phyloP scores from a whole-genome alignment of 306 rosid species.

The Cucumis cinereus region DNA sequence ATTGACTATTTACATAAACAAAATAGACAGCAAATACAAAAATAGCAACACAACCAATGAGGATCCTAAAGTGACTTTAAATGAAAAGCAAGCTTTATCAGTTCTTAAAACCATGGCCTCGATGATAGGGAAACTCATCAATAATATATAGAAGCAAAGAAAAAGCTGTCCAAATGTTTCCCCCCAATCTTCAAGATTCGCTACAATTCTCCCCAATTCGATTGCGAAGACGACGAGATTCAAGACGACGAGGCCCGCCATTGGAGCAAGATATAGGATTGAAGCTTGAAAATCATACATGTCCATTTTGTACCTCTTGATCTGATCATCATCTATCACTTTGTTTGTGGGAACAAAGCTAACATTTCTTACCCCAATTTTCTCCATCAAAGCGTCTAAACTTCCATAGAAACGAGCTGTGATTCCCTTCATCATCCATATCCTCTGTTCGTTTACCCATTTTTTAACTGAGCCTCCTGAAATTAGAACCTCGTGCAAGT shows the following conservation, averaged over 20 bases:
- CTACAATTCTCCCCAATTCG: not conserved
- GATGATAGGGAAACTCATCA: not conserved
- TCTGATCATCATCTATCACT: slow-evolving; percentile 28
- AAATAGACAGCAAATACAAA: not conserved
- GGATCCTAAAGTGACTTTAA: not conserved
- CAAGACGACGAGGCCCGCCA: slow-evolving; percentile 29
- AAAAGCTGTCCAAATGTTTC: not conserved
- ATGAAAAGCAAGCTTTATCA: not conserved
- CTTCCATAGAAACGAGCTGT: slow-evolving; percentile 9
- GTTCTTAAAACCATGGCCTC: not conserved
- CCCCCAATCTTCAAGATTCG: not conserved
- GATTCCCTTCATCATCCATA: slow-evolving; percentile 48
- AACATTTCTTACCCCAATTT: slow-evolving; percentile 21
- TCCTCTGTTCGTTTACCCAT: slow-evolving; percentile 39
- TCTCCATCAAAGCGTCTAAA: not conserved
- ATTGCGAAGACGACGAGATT: slow-evolving; percentile 25
- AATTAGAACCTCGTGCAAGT: slow-evolving; percentile 31
- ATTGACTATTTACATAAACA: not conserved
- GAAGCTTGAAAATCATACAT: slow-evolving; percentile 44
- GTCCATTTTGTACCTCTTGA: slow-evolving; percentile 30
- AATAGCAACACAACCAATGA: not conserved
- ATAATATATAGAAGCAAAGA: not conserved
- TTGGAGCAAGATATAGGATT: slow-evolving; percentile 36
- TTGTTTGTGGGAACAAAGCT: slow-evolving; percentile 55
- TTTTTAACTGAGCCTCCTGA: slow-evolving; percentile 30